These are phyloP conservation scores for Gossypium sturtianum DNA, from an alignment of 345 rosid genomes.

Conservation along the genomic window DNA sequence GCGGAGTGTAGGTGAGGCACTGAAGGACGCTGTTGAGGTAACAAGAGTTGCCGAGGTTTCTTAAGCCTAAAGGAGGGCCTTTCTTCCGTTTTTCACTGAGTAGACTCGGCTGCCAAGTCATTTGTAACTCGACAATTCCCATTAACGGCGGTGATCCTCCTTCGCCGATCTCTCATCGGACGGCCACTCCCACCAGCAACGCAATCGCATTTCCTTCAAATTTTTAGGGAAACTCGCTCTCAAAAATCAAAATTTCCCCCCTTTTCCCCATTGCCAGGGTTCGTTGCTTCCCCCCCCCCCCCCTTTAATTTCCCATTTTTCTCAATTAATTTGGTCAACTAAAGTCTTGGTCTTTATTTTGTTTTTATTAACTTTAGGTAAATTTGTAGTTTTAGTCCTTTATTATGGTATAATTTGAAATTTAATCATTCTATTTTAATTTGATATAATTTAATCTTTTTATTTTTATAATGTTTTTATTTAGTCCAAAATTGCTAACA, in stretches of 20 bases:
- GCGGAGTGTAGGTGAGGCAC: constrained; percentile 98
- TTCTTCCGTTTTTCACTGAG: constrained; percentile 67
- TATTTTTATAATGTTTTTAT: no score
- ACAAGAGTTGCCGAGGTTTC: constrained; percentile 94
- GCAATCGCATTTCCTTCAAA: constrained; percentile 7
- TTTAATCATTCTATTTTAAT: no score
- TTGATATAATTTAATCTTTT: no score
- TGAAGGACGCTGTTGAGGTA: constrained; percentile 91
- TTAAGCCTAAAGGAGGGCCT: constrained; percentile 85
- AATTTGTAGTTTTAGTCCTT: no score
- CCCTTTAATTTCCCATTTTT: not conserved
- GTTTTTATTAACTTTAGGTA: no score
- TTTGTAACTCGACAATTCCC: constrained; percentile 60
- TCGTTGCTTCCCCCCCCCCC: no score
- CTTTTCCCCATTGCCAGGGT: not conserved
- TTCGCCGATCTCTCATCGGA: constrained; percentile 21
- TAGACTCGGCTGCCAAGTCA: constrained; percentile 95
- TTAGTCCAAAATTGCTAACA: no score
- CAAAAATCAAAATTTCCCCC: constrained; percentile 6
- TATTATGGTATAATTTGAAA: no score
- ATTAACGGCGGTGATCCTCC: constrained; percentile 18
- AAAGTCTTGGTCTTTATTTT: no score
- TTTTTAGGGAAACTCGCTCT: not conserved
- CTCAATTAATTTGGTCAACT: not conserved
- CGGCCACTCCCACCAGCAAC: not conserved